Percentiles rank a stretch among this genome's conserved stretches.
These are phyloP conservation scores for Bonia amplexicaulis DNA, from an alignment of 176 grass and related monocot genomes.

Conservation along the genomic window DNA sequence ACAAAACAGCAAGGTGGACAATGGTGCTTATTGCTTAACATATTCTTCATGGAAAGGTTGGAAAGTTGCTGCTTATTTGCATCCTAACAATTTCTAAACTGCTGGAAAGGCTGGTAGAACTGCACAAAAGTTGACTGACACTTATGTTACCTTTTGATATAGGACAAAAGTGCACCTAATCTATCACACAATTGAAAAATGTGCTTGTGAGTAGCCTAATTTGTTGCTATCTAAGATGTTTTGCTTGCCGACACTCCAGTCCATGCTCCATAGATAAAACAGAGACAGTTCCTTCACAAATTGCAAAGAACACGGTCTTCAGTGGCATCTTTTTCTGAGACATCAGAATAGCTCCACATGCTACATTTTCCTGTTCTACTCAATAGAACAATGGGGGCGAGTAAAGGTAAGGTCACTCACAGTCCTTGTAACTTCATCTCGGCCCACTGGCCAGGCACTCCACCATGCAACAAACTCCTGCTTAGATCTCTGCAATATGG, in stretches of 20 bases:
- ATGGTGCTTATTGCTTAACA: neutral
- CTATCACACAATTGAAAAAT: neutral
- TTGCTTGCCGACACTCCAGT: constrained; percentile 10
- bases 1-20: neutral
- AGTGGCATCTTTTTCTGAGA: neutral
- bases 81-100: neutral
- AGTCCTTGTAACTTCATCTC: constrained; percentile 61
- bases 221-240: constrained; percentile 28
- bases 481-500: constrained; percentile 60
- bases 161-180: constrained; percentile 14
- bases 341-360: neutral
- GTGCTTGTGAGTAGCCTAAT: constrained; percentile 2
- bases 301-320: neutral
- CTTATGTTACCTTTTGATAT: neutral
- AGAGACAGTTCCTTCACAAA: constrained; percentile 1
- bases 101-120: constrained; percentile 10
- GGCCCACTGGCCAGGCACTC: constrained; percentile 58
- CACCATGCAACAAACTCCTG: constrained; percentile 62
- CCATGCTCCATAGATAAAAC: constrained; percentile 5
- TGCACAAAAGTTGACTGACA: constrained; percentile 6
- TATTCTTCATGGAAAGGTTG: neutral
- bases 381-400: neutral
- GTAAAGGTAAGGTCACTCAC: constrained; percentile 52
- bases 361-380: constrained; percentile 11
- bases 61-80: neutral